Conservation (phyloP, 306 rosid genomes). For the Vigna mungo region DNA sequence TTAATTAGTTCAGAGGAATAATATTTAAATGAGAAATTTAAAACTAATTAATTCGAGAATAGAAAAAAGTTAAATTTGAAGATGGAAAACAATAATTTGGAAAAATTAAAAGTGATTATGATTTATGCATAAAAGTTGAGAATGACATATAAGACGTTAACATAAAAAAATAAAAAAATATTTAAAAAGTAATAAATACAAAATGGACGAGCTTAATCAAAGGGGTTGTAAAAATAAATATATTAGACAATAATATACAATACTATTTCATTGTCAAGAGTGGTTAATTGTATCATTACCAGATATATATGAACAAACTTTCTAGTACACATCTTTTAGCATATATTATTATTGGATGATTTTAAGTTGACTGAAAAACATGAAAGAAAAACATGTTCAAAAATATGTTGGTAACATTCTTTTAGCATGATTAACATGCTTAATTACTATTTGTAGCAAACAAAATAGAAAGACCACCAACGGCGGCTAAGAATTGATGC, state of each 20-base stretch:
- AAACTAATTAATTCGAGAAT: neutral
- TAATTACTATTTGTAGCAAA: constrained; percentile 23
- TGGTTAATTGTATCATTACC: neutral
- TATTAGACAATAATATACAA: neutral
- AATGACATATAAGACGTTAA: neutral
- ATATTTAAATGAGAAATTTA: neutral
- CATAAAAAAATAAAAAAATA: neutral
- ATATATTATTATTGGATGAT: neutral
- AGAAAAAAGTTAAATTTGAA: neutral
- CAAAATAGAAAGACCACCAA: neutral
- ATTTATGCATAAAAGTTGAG: neutral
- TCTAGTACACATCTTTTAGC: neutral
- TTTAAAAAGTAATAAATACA: neutral
- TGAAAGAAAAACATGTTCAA: neutral
- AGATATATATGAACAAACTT: neutral
- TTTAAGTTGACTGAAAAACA: neutral
- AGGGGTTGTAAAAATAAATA: no score
- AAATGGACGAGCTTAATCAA: neutral
- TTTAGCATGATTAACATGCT: neutral
- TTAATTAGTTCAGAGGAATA: no score
- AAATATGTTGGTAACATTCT: neutral
- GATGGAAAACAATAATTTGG: neutral
- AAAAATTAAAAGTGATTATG: neutral
- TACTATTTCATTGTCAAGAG: neutral
- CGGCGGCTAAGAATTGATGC: neutral